These are phyloP conservation scores for Eutrema yunnanense DNA, from an alignment of 345 rosid genomes.

Conservation along the genomic window DNA sequence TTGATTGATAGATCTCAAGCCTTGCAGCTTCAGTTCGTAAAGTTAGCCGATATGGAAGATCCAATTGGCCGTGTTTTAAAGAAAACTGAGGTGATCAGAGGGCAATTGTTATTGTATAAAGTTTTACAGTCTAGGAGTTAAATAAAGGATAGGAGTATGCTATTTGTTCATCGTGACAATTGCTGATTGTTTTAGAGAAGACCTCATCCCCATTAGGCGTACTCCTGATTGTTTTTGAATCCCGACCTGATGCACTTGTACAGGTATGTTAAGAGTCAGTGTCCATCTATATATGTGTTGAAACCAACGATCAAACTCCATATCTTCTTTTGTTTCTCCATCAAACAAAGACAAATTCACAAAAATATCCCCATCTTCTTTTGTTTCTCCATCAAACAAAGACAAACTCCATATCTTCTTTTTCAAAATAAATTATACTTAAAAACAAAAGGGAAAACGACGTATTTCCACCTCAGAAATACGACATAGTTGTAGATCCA, in stretches of 20 bases:
- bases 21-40: constrained; percentile 74
- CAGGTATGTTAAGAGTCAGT: constrained; percentile 49
- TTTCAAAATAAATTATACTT: too few species aligned
- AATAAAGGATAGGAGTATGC: not conserved
- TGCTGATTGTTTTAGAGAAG: constrained; percentile 68
- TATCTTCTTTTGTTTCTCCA: too few species aligned
- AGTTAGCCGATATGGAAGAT: constrained; percentile 89
- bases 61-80: constrained; percentile 79
- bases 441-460: too few species aligned
- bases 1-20: constrained; percentile 52
- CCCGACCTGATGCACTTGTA: constrained; percentile 95
- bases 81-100: constrained; percentile 73
- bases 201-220: constrained; percentile 95
- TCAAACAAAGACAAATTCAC: too few species aligned
- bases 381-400: too few species aligned
- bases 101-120: constrained; percentile 1
- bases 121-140: not conserved
- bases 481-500: too few species aligned
- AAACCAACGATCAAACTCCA: too few species aligned
- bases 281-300: not conserved
- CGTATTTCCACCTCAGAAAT: too few species aligned
- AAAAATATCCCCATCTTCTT: too few species aligned
- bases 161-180: constrained; percentile 14
- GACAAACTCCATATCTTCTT: too few species aligned
- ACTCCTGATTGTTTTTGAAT: constrained; percentile 91